Evolutionary conservation across 257 asterid species (phyloP).

Genomic region (Cinchona pubescens): DNA sequence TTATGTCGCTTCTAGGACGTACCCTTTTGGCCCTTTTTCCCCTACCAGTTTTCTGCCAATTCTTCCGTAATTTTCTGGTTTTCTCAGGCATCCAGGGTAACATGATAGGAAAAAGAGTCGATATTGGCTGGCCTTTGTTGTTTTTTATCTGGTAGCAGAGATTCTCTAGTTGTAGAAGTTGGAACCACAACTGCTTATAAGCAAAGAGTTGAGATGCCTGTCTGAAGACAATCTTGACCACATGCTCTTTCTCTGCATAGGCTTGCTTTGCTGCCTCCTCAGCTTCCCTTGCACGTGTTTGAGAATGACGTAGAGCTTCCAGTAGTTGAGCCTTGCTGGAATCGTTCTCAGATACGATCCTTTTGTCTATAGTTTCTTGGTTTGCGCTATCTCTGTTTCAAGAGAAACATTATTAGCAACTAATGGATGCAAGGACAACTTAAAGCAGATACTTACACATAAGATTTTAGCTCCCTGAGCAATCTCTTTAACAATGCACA

Average conservation of each 20-base stretch:
- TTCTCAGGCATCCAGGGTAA: constrained; percentile 44
- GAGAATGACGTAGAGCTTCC: constrained; percentile 82
- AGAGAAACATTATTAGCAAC: background rate
- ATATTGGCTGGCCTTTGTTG: constrained; percentile 37
- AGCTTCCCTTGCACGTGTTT: constrained; percentile 96
- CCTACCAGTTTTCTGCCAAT: constrained; percentile 33
- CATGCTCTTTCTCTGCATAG: constrained; percentile 63
- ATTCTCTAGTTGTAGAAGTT: constrained; percentile 72
- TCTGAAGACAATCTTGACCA: constrained; percentile 59
- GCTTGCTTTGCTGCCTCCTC: constrained; percentile 72
- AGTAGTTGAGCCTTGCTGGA: constrained; percentile 51
- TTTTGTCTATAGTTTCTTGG: constrained; percentile 24
- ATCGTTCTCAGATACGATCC: constrained; percentile 23
- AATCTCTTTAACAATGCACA: background rate
- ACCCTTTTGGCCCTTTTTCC: constrained; percentile 38
- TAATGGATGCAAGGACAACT: background rate
- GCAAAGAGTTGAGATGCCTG: constrained; percentile 92
- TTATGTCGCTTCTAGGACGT: constrained; percentile 25
- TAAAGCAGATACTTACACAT: background rate
- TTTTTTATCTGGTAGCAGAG: constrained; percentile 49
- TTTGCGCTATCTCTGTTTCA: constrained; percentile 36
- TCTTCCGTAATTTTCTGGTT: constrained; percentile 32
- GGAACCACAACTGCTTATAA: constrained; percentile 87
- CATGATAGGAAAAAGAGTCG: constrained; percentile 33
- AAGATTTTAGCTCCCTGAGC: background rate